phyloP scores from a whole-genome alignment of 495 filamentous ascomycete species.

The Pseudomonodictys pantanalensis region DNA sequence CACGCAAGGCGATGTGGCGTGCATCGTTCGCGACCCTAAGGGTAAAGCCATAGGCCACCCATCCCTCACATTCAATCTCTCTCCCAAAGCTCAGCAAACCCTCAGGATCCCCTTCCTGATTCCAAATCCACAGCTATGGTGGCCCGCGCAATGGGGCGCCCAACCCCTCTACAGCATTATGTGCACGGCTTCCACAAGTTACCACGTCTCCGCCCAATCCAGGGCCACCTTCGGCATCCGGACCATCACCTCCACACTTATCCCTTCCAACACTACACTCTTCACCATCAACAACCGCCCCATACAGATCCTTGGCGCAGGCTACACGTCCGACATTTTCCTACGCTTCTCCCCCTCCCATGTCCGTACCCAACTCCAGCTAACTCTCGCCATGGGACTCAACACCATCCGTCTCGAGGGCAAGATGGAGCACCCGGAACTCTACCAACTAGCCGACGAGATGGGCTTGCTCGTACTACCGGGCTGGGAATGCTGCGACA shows the following conservation, averaged over 20 bases:
- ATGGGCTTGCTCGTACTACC: conserved; percentile 61
- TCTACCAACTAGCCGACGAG: conserved; percentile 57
- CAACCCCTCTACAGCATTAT: conserved; percentile 38
- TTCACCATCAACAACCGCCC: conserved; percentile 56
- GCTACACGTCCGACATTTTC: conserved; percentile 62
- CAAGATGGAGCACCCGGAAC: conserved; percentile 60
- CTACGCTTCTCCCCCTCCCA: conserved; percentile 52
- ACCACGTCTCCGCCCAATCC: conserved; percentile 46
- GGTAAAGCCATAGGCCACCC: conserved; percentile 7
- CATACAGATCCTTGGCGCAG: conserved; percentile 60
- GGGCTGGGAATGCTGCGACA: conserved; percentile 69
- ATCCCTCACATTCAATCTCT: background rate
- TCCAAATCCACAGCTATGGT: conserved; percentile 43
- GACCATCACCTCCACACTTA: conserved; percentile 51
- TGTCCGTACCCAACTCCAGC: conserved; percentile 47
- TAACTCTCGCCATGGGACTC: conserved; percentile 58
- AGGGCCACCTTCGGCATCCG: conserved; percentile 55
- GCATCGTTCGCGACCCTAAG: conserved; percentile 38
- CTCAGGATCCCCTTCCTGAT: conserved; percentile 37
- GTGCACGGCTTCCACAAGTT: conserved; percentile 41
- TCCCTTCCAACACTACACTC: conserved; percentile 51
- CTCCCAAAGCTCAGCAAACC: background rate
- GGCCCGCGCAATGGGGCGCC: conserved; percentile 22
- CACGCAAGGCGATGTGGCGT: conserved; percentile 43
- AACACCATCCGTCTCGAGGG: conserved; percentile 65